Evolutionary conservation across 1,284 basidiomycete genomes (phyloP), one percentile per base, ranked within the genome.

Genomic region (Termitomyces sp.): DNA sequence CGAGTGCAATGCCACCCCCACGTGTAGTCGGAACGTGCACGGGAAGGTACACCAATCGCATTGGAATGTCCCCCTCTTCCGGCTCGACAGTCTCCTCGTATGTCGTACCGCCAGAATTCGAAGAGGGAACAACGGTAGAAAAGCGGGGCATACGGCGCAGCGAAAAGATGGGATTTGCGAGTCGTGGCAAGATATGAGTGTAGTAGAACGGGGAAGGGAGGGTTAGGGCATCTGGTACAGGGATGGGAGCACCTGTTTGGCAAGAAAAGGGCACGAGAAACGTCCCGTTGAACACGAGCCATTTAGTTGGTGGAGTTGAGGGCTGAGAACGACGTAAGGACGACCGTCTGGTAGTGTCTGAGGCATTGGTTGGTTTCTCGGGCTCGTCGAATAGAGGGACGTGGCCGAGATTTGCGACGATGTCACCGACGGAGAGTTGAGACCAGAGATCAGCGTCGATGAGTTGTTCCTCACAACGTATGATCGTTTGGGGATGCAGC

Each of bases 391-490:
- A 64, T 0, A 75, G 73, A 0, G 81, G 81, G 7, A 91, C 74
- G 61, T 81, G 88, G 6, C 88, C 88, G 46, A 91, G 73, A 64
- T 91, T 91, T 66, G 84, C 88, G 19, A 91, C 76, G 37, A 89
- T 67, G 62, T 91, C 88, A 1, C 88, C 88, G 0, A 76, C 76
- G 2, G 83, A 86, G 31, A 91, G 75, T 58, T 86, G 78, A 9
- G 75, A 69, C 87, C 87, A 90, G 5, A 91, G 72, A 0, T 80
- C 84, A 2, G 77, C 75, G 1, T 75, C 72, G 16, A 78, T 67
- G 5, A 91, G 74, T 64, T 88, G 84, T 41, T 78, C 73, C 63
- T 88, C 83, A 63, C 86, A 88, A 5, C 70, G 70, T 3, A 72
- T 62, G 38, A 88, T 69, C 37, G 59, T 66, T 16, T 55, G 50